Evolutionary conservation across 768 basidiomycete species (phyloP).

Genomic region (Cystobasidiopsis lactophilus): DNA sequence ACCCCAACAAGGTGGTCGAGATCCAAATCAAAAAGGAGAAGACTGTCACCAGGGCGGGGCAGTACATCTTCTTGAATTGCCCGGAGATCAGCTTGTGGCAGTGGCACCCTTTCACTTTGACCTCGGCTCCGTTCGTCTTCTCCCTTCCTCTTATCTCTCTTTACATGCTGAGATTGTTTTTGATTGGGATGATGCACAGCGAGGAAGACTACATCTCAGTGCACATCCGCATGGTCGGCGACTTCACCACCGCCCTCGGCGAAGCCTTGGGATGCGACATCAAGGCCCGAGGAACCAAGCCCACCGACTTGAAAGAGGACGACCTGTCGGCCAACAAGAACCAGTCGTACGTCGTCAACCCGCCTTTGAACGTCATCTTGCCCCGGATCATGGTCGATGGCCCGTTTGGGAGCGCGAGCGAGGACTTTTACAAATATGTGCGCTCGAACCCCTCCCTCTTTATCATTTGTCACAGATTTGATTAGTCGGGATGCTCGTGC

Average conservation of each 20-base stretch:
- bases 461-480: background rate
- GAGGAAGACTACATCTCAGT: conserved; percentile 89
- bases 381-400: conserved; percentile 92
- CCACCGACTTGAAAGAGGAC: conserved; percentile 13
- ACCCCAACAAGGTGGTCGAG: conserved; percentile 83
- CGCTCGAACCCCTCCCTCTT: conserved; percentile 6
- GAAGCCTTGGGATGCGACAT: conserved; percentile 68
- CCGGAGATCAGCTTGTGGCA: conserved; percentile 86
- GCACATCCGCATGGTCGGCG: conserved; percentile 71
- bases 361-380: conserved; percentile 46
- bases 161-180: too few relatives aligned
- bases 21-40: conserved; percentile 95
- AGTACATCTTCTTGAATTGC: conserved; percentile 73
- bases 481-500: conserved; percentile 5
- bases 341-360: conserved; percentile 39
- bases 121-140: too few relatives aligned
- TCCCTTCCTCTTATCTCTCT: too few relatives aligned
- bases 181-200: too few relatives aligned
- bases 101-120: conserved; percentile 87
- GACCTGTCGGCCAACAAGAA: conserved; percentile 30
- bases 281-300: conserved; percentile 27
- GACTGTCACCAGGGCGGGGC: conserved; percentile 29
- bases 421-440: conserved; percentile 24
- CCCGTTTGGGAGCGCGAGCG: conserved; percentile 76
- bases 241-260: conserved; percentile 67